Evolutionary conservation across 202 grass and related monocot species (phyloP).

Genomic region (Sporobolus alterniflorus): DNA sequence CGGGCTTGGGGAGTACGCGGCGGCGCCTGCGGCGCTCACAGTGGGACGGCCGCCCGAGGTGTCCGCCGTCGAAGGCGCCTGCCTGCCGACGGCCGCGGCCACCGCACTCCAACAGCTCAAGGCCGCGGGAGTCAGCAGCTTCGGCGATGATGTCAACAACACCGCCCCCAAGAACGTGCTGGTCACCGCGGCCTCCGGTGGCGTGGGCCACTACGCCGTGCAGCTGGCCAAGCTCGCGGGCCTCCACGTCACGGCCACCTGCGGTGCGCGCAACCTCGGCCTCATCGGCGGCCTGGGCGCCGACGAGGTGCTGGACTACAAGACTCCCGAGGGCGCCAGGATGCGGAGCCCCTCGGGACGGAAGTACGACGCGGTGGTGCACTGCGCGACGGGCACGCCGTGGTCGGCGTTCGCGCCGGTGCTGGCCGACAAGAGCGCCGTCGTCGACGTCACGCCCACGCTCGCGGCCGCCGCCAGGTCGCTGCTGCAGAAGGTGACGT

Average conservation of each 20-base stretch:
- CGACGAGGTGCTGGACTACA: constrained; percentile 84
- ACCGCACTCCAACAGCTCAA: constrained; percentile 80
- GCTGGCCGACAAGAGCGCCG: constrained; percentile 42
- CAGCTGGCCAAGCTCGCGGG: constrained; percentile 77
- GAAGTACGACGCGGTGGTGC: constrained; percentile 69
- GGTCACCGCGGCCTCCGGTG: constrained; percentile 80
- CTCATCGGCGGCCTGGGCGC: constrained; percentile 57
- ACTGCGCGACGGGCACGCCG: constrained; percentile 61
- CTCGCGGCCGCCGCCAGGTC: constrained; percentile 33
- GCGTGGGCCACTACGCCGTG: constrained; percentile 81
- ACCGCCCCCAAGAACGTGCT: constrained; percentile 47
- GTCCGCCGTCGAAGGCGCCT: constrained; percentile 55
- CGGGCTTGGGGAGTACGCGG: constrained; percentile 66
- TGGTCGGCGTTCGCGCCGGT: constrained; percentile 60
- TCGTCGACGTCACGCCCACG: constrained; percentile 60
- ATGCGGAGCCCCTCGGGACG: constrained; percentile 54
- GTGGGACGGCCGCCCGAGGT: constrained; percentile 63
- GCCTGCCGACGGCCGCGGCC: constrained; percentile 51
- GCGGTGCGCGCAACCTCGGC: constrained; percentile 71
- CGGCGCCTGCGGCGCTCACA: constrained; percentile 40
- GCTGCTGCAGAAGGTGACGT: constrained; percentile 64
- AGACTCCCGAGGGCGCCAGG: constrained; percentile 50
- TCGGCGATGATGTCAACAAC: not conserved
- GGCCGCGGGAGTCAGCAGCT: constrained; percentile 29
- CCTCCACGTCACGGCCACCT: constrained; percentile 75